Conservation (phyloP, 108 stramenopile genomes). For the Schizochytrium sp. region DNA sequence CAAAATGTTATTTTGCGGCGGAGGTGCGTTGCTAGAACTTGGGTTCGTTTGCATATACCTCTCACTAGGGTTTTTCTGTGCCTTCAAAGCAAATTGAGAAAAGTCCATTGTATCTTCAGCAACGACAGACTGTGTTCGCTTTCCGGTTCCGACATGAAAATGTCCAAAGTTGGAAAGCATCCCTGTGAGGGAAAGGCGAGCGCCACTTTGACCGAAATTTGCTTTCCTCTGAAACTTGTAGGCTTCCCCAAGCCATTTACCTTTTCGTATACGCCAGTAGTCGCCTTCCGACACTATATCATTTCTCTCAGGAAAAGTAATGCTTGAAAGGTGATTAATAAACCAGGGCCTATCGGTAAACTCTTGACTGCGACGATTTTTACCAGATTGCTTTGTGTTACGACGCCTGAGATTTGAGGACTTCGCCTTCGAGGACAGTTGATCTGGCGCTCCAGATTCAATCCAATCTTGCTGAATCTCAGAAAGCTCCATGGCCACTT, state of each 20-base stretch:
- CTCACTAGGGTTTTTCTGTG: background rate
- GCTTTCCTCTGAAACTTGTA: constrained; percentile 15
- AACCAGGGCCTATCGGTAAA: background rate
- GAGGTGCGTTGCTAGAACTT: too few relatives aligned
- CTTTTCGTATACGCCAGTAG: background rate
- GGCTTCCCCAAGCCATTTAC: background rate
- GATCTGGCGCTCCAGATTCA: constrained; percentile 33
- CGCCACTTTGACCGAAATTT: background rate
- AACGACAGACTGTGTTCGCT: too few relatives aligned
- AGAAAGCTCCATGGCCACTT: constrained; percentile 35
- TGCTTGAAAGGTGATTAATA: background rate
- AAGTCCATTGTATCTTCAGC: too few relatives aligned
- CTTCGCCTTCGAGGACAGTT: background rate
- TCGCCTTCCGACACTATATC: background rate
- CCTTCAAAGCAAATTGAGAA: background rate
- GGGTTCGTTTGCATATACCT: background rate
- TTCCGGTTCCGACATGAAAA: background rate
- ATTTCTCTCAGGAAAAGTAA: background rate
- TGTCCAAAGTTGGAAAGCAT: constrained; percentile 9
- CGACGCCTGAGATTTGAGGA: background rate
- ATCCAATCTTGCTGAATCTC: constrained; percentile 55
- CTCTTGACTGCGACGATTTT: background rate
- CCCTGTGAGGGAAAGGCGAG: background rate
- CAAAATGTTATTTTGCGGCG: too few relatives aligned
- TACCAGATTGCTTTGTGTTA: background rate